Percentiles rank a stretch among this genome's conserved stretches.
Evolutionary conservation across 306 rosid species (phyloP).

Genomic region (cucumber (Cucumis sativus)): Cucumber_9930_V3 NC_026660.2:4367501-4368000

Average conservation of each 20-base stretch:
- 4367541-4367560: neutral
- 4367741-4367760: neutral
- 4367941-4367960: conserved; percentile 1
- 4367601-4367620: neutral
- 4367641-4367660: neutral
- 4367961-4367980: conserved; percentile 19
- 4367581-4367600: neutral
- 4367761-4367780: neutral
- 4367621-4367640: neutral
- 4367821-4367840: neutral
- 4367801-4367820: neutral
- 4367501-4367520: conserved; percentile 3
- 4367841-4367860: neutral
- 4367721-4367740: neutral
- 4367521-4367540: conserved; percentile 5
- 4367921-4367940: conserved; percentile 46
- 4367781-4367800: neutral
- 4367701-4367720: neutral
- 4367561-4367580: neutral
- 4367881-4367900: neutral
- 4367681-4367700: neutral
- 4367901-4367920: conserved; percentile 63
- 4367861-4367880: neutral
- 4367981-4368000: conserved; percentile 39
- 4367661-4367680: neutral